These are phyloP conservation scores for Crithidia fasciculata DNA, from an alignment of 208 protist genomes.

Conservation along the genomic window DNA sequence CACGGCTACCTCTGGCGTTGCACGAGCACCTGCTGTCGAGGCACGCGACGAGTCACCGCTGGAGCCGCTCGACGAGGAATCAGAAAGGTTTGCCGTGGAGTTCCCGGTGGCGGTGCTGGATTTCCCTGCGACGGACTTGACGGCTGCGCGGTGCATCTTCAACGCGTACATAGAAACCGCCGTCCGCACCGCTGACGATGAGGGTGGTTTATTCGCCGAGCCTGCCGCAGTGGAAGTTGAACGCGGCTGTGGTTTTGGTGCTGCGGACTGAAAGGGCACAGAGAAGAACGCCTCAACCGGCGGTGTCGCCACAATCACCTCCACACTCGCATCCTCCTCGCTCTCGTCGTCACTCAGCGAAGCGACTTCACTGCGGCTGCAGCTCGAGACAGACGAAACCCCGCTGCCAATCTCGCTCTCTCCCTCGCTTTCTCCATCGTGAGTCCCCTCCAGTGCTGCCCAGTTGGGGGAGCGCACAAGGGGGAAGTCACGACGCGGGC, in stretches of 20 bases:
- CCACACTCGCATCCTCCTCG: background rate
- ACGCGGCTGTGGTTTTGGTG: too few relatives aligned
- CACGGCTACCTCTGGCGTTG: background rate
- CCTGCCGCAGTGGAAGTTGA: too few relatives aligned
- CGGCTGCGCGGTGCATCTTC: background rate
- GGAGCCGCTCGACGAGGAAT: background rate
- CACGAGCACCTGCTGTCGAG: background rate
- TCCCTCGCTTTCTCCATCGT: background rate
- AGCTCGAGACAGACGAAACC: background rate
- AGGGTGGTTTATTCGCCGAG: background rate
- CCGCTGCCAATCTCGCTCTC: background rate
- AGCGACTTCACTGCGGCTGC: background rate
- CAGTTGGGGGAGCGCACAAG: slow-evolving; percentile 7
- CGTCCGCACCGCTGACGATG: background rate
- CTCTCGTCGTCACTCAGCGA: background rate
- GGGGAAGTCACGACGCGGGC: slow-evolving; percentile 10
- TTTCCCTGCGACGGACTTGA: background rate
- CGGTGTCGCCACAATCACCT: background rate
- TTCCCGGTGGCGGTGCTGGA: background rate
- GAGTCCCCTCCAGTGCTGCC: background rate
- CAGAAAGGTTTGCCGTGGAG: background rate
- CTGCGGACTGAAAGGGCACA: too few relatives aligned
- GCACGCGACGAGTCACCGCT: background rate
- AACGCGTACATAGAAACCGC: slow-evolving; percentile 7
- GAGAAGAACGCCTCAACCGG: background rate